Percentiles rank a stretch among this genome's conserved stretches.
Conservation (phyloP, 768 basidiomycete genomes). For the Amyloporia xantha region DNA sequence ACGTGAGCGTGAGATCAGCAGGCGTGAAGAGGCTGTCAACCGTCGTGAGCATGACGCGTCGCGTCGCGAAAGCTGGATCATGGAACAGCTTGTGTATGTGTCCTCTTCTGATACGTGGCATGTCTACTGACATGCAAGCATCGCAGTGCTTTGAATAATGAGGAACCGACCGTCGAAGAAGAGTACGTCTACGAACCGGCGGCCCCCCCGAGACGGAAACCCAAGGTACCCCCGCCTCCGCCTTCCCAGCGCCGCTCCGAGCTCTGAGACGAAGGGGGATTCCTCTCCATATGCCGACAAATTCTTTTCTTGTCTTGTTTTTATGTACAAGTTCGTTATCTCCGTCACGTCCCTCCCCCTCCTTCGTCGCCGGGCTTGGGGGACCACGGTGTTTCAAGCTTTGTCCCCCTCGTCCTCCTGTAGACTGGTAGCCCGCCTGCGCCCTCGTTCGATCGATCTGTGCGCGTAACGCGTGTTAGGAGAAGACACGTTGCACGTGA, state of each 20-base stretch:
- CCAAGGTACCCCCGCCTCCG: constrained; percentile 83
- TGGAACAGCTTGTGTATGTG: constrained; percentile 85
- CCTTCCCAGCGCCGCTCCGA: constrained; percentile 73
- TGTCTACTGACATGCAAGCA: background rate
- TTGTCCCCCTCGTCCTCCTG: constrained; percentile 68
- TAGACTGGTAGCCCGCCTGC: constrained; percentile 28
- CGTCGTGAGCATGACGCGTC: constrained; percentile 83
- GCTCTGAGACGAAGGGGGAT: constrained; percentile 92
- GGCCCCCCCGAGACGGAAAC: constrained; percentile 57
- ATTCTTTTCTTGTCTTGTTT: constrained; percentile 31
- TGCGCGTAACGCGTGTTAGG: constrained; percentile 25
- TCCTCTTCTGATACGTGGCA: background rate
- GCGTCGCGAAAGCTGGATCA: constrained; percentile 84
- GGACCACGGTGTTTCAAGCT: constrained; percentile 64
- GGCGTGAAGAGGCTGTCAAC: constrained; percentile 80
- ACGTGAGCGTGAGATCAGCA: constrained; percentile 79
- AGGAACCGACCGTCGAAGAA: constrained; percentile 69
- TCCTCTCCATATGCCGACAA: constrained; percentile 28
- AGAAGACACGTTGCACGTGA: constrained; percentile 35
- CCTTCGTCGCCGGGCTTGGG: constrained; percentile 90
- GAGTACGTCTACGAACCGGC: constrained; percentile 74
- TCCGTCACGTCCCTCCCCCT: constrained; percentile 62
- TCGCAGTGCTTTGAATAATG: constrained; percentile 63
- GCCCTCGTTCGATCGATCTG: constrained; percentile 22
- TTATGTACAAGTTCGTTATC: constrained; percentile 49